Evolutionary conservation across 2,329 filamentous ascomycete genomes (phyloP).

Genomic region (Tolypocladium endophyticum): DNA sequence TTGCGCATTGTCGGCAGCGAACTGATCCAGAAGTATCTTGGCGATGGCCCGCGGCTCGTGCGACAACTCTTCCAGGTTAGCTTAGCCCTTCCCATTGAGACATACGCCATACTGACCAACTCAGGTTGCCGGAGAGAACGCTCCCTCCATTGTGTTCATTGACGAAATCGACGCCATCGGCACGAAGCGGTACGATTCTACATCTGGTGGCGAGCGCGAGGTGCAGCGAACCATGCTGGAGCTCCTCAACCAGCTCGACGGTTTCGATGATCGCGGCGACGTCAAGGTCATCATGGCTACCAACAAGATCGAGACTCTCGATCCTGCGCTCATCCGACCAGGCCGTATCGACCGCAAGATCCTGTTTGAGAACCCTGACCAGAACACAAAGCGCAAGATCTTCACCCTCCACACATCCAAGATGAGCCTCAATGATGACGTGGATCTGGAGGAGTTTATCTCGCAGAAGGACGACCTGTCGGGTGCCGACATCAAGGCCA

Average conservation of each 20-base stretch:
- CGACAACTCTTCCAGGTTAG: slow-evolving; percentile 84
- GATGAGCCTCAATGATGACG: slow-evolving; percentile 92
- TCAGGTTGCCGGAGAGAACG: slow-evolving; percentile 85
- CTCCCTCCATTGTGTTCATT: slow-evolving; percentile 96
- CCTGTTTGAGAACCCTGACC: slow-evolving; percentile 55
- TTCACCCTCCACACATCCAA: slow-evolving; percentile 97
- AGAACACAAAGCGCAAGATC: slow-evolving; percentile 95
- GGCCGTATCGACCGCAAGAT: slow-evolving; percentile 99
- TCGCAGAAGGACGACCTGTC: slow-evolving; percentile 96
- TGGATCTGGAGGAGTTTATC: slow-evolving; percentile 98
- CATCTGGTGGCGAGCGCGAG: slow-evolving; percentile 91
- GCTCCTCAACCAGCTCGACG: slow-evolving; percentile 93
- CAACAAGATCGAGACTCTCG: slow-evolving; percentile 98
- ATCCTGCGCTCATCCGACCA: slow-evolving; percentile 90
- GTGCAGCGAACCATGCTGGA: slow-evolving; percentile 98
- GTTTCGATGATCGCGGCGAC: slow-evolving; percentile 96
- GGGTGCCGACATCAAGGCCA: slow-evolving; percentile 97
- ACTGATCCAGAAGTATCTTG: slow-evolving; percentile 96
- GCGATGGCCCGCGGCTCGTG: slow-evolving; percentile 87
- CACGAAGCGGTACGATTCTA: slow-evolving; percentile 97
- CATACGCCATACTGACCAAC: slow-evolving; percentile 8
- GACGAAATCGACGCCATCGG: slow-evolving; percentile 99
- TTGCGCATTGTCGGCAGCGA: slow-evolving; percentile 94
- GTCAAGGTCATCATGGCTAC: slow-evolving; percentile 99
- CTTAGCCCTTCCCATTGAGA: background rate